Base-by-base conservation (phyloP, 768 basidiomycete genomes). In the Kwoniella newhampshirensis region DNA sequence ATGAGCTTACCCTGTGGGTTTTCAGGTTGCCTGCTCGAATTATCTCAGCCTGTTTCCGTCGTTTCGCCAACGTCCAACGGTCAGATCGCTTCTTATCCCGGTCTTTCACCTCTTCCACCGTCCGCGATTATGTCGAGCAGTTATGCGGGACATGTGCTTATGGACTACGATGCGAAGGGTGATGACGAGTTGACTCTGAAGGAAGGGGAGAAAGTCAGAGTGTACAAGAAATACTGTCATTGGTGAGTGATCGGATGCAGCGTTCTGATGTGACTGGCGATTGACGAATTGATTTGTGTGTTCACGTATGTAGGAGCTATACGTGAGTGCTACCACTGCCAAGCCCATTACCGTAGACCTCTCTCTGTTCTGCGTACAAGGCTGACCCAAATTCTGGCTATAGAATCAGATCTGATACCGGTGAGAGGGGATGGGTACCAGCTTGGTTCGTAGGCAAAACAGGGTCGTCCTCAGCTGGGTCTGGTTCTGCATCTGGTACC, bases 141-240 rank as follows among this genome's bases (percentile, higher is more conserved):
- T 71, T 98, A 94, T 80, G 92, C 96, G 7, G 96, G 93, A 27
- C 81, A 97, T 56, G 92, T 91, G 0, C 78, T 98, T 68, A 98
- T 93, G 93, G 91, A 97, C 66, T 98, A 96, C 77, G 85, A 84
- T 77, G 88, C 88, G 78, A 89, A 91, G 68, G 92, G 91, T 1
- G 88, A 89, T 3, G 93, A 96, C 64, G 94, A 98, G 77, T 79
- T 98, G 57, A 86, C 89, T 66, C 79, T 98, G 39, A 83, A 82
- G 47, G 96, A 94, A 74, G 92, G 93, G 64, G 91, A 97, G 72
- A 79, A 84, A 20, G 70, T 99, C 62, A 81, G 91, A 63, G 93
- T 99, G 39, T 96, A 97, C 79, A 98, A 98, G 80, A 83, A 93
- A 62, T 98, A 98, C 75, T 96, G 94, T 60, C 92, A 97, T 77